Evolutionary conservation across 2,329 filamentous ascomycete species (phyloP), one percentile per base, ranked within the genome.

Genomic region (Talaromyces verruculosus): DNA sequence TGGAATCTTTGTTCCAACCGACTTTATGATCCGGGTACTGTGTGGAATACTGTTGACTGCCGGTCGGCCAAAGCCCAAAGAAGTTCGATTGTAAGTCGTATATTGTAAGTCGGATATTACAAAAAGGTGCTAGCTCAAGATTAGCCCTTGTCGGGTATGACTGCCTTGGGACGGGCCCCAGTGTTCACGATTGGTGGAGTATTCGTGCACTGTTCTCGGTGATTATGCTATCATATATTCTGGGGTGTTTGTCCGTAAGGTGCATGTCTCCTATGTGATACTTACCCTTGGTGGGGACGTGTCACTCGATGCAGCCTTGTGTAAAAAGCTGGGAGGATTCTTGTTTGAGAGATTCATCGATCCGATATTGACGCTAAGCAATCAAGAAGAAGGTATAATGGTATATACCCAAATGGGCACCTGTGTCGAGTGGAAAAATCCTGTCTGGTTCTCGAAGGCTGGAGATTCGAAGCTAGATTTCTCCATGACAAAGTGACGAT

Each of bases 341-440:
- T 30, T 51, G 25, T 51, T 17, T 30, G 47, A 51, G 22, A 28
- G 22, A 51, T 51, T 30, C 2, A 17, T 28, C 3, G 13, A 25
- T 15, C 5, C 17, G n/a, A 19, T 5, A 25, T 37, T 45, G 39
- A 43, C 57, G 3, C 6, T 1, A 7, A 15, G 5, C 5, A 30
- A 39, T 51, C 37, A 39, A 35, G 30, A 19, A 28, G 39, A 43
- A 17, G 60, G 68, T 51, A 68, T 70, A 28, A 80, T 75, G 35
- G 68, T 71, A 69, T 79, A 80, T 17, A 74, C 79, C 30, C 69
- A 68, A 37, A 80, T 79, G 0, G 78, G 77, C 25, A 78, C 77
- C 53, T 67, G 68, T 3, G 77, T 79, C 35, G 74, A 74, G 69
- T 84, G 83, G 67, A 84, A 84, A 59, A 84, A 80, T 0, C 82